Percentiles rank a stretch among this genome's conserved stretches.
phyloP scores from a whole-genome alignment of 179 eudicot species.

The Spinacia oleracea region DNA sequence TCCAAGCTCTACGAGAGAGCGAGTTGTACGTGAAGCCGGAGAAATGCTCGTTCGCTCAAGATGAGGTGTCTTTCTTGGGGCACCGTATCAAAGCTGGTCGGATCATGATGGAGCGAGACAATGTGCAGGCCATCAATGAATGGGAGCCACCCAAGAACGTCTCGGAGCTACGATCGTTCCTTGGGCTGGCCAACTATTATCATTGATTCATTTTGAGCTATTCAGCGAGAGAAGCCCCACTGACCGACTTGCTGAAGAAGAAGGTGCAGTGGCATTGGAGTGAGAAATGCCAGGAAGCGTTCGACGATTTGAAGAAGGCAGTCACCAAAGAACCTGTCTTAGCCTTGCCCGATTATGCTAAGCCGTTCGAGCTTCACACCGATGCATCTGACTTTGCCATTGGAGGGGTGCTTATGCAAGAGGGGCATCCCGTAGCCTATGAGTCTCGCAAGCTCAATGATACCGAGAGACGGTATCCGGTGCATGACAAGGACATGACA shows the following conservation, averaged over 20 bases:
- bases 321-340: background rate
- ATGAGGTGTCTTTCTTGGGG: background rate
- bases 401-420: background rate
- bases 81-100: background rate
- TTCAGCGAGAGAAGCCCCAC: background rate
- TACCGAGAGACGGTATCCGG: background rate
- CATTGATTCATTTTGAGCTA: background rate
- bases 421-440: background rate
- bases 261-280: background rate
- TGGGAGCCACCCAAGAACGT: background rate
- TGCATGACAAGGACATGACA: background rate
- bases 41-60: background rate
- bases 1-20: background rate
- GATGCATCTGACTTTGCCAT: too few relatives aligned
- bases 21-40: background rate
- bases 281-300: background rate
- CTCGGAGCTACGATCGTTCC: background rate
- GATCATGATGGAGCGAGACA: background rate
- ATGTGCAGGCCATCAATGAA: background rate
- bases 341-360: too few relatives aligned
- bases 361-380: too few relatives aligned
- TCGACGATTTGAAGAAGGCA: background rate
- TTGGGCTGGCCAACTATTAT: constrained; percentile 10
- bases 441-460: background rate
- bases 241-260: constrained; percentile 3